Base-by-base conservation (phyloP, 2,329 filamentous ascomycete genomes). In the Chaetomiaceae sp. region DNA sequence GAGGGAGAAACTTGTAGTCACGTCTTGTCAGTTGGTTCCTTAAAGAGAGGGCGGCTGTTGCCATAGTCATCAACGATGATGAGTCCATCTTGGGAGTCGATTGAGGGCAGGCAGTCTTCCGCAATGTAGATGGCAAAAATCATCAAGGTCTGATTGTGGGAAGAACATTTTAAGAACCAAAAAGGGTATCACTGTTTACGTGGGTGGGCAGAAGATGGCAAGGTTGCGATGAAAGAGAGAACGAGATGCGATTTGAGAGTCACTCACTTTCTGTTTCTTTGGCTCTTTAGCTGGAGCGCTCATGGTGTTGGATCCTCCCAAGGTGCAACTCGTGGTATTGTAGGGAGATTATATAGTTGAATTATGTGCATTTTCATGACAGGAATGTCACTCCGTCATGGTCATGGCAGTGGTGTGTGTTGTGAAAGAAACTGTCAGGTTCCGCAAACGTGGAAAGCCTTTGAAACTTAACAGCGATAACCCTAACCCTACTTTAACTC, bases 1-100 rank as follows among this genome's bases (percentile, higher is more conserved):
- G 70, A 1, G 76, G 76, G 6, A 76, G 72, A 40, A 72, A 71
- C 70, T 76, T 62, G 8, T 11, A 11, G 25, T 22, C 17, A 12
- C 27, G 27, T 15, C 11, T n/a, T 36, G 47, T 55, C 34, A 51
- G 47, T n/a, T 1, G 8, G 12, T 17, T 1, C 2, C 20, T 11
- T 11, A 25, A 23, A 6, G 15, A 22, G 23, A 43, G 17, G 19
- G 31, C 23, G 11, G 22, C 4, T 7, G 19, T 12, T 19, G n/a
- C 14, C 19, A 33, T 14, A 22, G n/a, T n/a, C 11, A 11, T 25
- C 29, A 44, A 23, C 20, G 20, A 31, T 43, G 6, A 8, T 31
- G 37, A 36, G 4, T 31, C 8, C 25, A 40, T 19, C 27, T 34
- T 36, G 14, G 33, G 17, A 38, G n/a, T n/a, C n/a, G n/a, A n/a